A percentile compares a stretch with the other conserved stretches of the same genome.
phyloP scores from a whole-genome alignment of 2,329 filamentous ascomycete genomes.

The Ceratocystis cacaofunesta region DNA sequence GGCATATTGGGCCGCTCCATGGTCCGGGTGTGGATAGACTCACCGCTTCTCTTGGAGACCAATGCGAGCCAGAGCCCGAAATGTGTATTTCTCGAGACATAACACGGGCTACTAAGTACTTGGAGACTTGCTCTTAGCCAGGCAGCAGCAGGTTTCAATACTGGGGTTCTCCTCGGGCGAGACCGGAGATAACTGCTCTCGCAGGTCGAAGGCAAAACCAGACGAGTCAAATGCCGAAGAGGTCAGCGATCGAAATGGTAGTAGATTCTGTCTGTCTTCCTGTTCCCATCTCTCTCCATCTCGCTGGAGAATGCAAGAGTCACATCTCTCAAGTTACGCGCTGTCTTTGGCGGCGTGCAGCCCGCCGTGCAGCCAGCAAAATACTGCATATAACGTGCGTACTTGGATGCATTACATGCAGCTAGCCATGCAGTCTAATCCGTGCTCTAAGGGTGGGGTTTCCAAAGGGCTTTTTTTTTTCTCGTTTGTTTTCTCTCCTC shows the following conservation, averaged over 20 bases:
- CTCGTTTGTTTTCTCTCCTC: neutral
- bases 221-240: too few species aligned
- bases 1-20: neutral
- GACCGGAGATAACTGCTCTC: too few species aligned
- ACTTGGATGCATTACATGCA: neutral
- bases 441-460: neutral
- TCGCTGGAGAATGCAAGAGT: neutral
- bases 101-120: too few species aligned
- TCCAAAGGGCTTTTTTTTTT: neutral
- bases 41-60: neutral
- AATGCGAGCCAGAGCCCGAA: too few species aligned
- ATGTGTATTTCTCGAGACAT: too few species aligned
- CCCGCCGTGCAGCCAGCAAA: neutral
- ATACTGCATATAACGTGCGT: neutral
- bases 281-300: too few species aligned
- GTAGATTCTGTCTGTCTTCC: too few species aligned
- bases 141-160: too few species aligned
- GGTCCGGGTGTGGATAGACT: neutral
- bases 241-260: too few species aligned
- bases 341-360: conserved; percentile 1
- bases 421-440: neutral
- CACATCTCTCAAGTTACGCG: neutral
- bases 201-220: too few species aligned
- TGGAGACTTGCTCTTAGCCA: too few species aligned
- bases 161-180: too few species aligned